Evolutionary conservation across 1,284 basidiomycete species (phyloP).

Genomic region (Ustilago esculenta): DNA sequence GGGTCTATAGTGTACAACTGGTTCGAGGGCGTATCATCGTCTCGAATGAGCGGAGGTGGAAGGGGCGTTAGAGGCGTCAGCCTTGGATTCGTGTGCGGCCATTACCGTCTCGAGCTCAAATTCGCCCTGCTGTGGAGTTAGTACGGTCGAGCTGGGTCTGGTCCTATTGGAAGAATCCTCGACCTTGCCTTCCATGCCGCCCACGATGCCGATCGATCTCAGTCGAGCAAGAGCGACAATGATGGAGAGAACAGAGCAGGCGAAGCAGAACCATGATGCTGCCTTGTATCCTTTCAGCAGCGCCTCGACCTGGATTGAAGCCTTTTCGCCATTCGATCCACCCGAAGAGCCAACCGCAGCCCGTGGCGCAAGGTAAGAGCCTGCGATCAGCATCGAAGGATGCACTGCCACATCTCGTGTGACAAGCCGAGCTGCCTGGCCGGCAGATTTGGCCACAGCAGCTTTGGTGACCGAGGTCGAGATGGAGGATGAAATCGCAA

Average conservation of each 20-base stretch:
- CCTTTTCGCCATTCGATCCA: neutral
- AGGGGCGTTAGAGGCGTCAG: neutral
- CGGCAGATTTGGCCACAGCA: slow-evolving; percentile 12
- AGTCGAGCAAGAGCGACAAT: slow-evolving; percentile 37
- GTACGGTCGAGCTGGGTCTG: slow-evolving; percentile 1
- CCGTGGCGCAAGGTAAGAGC: slow-evolving; percentile 5
- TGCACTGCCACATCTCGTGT: slow-evolving; percentile 7
- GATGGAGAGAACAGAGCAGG: slow-evolving; percentile 37
- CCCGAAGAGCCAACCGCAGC: slow-evolving; percentile 10
- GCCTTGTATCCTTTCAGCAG: slow-evolving; percentile 52
- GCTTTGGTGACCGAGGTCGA: slow-evolving; percentile 47
- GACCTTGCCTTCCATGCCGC: slow-evolving; percentile 39
- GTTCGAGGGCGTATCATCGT: too few relatives aligned
- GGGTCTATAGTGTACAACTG: too few relatives aligned
- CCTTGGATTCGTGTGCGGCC: slow-evolving; percentile 13
- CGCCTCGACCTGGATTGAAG: slow-evolving; percentile 8
- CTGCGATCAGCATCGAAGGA: slow-evolving; percentile 24
- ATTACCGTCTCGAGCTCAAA: slow-evolving; percentile 16
- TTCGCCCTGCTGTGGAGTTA: slow-evolving; percentile 3
- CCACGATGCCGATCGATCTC: slow-evolving; percentile 51
- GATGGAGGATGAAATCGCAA: slow-evolving; percentile 56
- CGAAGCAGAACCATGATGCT: slow-evolving; percentile 55
- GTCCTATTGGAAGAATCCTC: slow-evolving; percentile 19
- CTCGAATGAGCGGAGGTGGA: slow-evolving; percentile 11
- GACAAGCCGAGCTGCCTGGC: slow-evolving; percentile 7